Percentiles rank a stretch among this genome's conserved stretches.
Evolutionary conservation across 495 filamentous ascomycete genomes (phyloP).

Genomic region (Aspergillus sparsus): DNA sequence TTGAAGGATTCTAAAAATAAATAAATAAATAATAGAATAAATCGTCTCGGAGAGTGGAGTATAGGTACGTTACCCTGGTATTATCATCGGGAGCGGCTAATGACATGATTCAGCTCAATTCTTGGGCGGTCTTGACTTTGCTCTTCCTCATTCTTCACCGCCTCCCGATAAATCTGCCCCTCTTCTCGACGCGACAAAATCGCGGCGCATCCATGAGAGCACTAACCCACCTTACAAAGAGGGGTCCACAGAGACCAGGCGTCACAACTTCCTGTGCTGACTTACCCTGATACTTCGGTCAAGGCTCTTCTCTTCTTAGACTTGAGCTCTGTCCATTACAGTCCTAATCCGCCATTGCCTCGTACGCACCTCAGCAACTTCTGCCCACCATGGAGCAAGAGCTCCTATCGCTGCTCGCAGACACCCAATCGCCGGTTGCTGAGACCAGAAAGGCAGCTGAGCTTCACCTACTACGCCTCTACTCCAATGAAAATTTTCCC

Average conservation of each 20-base stretch:
- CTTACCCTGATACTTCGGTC: not conserved
- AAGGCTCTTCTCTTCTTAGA: not conserved
- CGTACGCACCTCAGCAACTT: slow-evolving; percentile 9
- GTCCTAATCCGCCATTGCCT: slow-evolving; percentile 26
- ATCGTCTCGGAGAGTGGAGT: no score
- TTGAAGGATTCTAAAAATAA: no score
- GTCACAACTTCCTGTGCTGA: not conserved
- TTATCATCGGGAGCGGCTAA: no score
- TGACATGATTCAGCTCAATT: no score
- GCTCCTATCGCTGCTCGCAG: slow-evolving; percentile 74
- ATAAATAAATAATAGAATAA: no score
- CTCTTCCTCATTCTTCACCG: slow-evolving; percentile 5
- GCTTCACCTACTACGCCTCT: slow-evolving; percentile 66
- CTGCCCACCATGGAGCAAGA: slow-evolving; percentile 73
- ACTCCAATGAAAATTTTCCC: slow-evolving; percentile 69
- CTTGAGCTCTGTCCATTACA: slow-evolving; percentile 3
- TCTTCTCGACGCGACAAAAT: slow-evolving; percentile 17
- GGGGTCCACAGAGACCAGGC: no score
- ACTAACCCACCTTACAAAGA: no score
- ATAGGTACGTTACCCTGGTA: no score
- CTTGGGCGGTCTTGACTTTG: no score
- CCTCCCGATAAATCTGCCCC: slow-evolving; percentile 10
- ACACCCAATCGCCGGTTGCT: slow-evolving; percentile 71
- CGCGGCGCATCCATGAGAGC: not conserved
- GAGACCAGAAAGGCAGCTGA: slow-evolving; percentile 78